A percentile compares a stretch with the other conserved stretches of the same genome.
Conservation (phyloP, 116 monocot genomes). For the Zostera marina region DNA sequence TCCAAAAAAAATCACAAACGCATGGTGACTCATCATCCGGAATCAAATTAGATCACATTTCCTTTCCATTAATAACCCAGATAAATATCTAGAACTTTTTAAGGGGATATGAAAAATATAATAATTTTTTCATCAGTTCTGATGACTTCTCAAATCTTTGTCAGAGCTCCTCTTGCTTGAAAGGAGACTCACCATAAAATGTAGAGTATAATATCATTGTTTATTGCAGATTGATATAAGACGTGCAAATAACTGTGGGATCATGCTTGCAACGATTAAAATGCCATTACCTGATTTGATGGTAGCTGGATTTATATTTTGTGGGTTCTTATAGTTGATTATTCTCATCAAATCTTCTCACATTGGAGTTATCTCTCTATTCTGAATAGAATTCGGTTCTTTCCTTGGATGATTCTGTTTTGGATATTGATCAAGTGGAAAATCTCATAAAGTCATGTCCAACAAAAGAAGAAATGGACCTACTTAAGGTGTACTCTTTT, state of each 20-base stretch:
- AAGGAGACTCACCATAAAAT: too few species aligned
- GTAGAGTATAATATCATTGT: background rate
- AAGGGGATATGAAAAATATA: too few species aligned
- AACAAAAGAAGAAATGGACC: slow-evolving; percentile 84
- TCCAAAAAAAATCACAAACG: too few species aligned
- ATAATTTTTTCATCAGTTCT: too few species aligned
- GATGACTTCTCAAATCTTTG: too few species aligned
- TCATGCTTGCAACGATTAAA: slow-evolving; percentile 88
- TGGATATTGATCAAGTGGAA: slow-evolving; percentile 77
- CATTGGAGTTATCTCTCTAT: background rate
- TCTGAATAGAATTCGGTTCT: slow-evolving; percentile 50
- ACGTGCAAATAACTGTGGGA: slow-evolving; percentile 82
- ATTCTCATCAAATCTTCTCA: background rate
- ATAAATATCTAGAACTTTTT: too few species aligned
- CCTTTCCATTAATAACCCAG: too few species aligned
- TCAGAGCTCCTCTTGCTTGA: too few species aligned
- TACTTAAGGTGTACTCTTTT: slow-evolving; percentile 43
- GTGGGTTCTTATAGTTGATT: background rate
- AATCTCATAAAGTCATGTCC: slow-evolving; percentile 81
- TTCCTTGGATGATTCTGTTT: slow-evolving; percentile 52
- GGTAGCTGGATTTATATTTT: slow-evolving; percentile 19
- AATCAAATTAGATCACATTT: too few species aligned
- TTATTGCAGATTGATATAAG: slow-evolving; percentile 69
- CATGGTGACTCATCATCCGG: too few species aligned
- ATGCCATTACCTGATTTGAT: slow-evolving; percentile 81